Conservation (phyloP, 768 basidiomycete species). For the Naematelia encephala region DNA sequence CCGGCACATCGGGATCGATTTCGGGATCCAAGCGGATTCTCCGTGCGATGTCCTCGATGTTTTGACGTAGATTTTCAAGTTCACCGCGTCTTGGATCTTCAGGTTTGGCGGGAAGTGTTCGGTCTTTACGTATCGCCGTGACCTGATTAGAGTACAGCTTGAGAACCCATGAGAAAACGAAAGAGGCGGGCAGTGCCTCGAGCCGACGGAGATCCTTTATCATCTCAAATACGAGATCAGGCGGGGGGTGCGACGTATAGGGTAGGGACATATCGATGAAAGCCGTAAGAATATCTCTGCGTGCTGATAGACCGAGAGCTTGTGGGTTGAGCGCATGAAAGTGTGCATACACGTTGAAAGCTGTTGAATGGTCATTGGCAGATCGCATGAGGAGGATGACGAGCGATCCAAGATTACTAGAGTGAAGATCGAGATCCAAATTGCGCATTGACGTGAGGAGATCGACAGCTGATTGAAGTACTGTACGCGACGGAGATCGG, state of each 20-base stretch:
- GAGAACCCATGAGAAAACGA: slow-evolving; percentile 68
- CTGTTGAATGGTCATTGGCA: slow-evolving; percentile 59
- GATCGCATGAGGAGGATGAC: slow-evolving; percentile 67
- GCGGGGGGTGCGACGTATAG: slow-evolving; percentile 54
- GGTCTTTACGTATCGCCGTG: slow-evolving; percentile 21
- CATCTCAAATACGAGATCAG: slow-evolving; percentile 66
- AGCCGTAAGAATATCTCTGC: slow-evolving; percentile 62
- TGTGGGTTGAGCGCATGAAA: slow-evolving; percentile 43
- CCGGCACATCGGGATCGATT: slow-evolving; percentile 64
- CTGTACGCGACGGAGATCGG: background rate
- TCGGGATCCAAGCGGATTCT: slow-evolving; percentile 72
- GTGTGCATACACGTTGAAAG: slow-evolving; percentile 62
- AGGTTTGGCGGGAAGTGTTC: background rate
- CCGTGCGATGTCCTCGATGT: slow-evolving; percentile 60
- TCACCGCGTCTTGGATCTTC: background rate
- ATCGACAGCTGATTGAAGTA: background rate
- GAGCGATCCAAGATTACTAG: slow-evolving; percentile 53
- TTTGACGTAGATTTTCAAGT: slow-evolving; percentile 10
- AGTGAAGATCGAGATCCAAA: background rate
- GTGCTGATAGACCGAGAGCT: slow-evolving; percentile 58
- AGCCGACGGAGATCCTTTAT: slow-evolving; percentile 73
- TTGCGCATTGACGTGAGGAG: background rate
- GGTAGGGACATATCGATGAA: slow-evolving; percentile 62
- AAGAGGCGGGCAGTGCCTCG: slow-evolving; percentile 59
- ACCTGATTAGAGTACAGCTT: slow-evolving; percentile 45